A percentile compares a stretch with the other conserved stretches of the same genome.
Evolutionary conservation across 345 rosid species (phyloP).

Genomic region (Aegle marmelos): DNA sequence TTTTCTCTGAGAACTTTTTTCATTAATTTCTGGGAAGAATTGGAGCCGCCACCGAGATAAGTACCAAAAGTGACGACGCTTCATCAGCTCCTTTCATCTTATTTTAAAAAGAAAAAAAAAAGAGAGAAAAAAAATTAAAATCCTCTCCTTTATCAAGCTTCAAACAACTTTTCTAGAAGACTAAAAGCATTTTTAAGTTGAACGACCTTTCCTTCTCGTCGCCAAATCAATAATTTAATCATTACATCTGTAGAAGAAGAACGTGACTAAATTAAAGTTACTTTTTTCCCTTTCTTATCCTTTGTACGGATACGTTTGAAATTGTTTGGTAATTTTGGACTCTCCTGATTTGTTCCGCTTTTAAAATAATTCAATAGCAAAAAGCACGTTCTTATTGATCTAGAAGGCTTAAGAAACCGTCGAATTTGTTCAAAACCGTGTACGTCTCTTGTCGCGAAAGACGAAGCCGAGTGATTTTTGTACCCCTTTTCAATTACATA

Average conservation of each 20-base stretch:
- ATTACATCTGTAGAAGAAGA: neutral
- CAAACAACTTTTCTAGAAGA: neutral
- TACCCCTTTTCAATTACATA: no score
- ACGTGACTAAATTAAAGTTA: neutral
- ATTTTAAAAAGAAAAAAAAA: no score
- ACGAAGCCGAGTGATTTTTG: no score
- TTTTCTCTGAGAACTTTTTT: no score
- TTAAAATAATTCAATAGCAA: no score
- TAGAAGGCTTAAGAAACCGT: no score
- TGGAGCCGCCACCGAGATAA: neutral
- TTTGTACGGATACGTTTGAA: neutral
- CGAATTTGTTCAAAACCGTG: no score
- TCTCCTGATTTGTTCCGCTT: no score
- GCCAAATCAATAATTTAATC: neutral
- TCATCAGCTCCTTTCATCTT: no score
- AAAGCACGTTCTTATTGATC: neutral
- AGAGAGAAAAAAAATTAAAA: no score
- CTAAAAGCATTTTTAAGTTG: neutral
- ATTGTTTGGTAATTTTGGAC: neutral
- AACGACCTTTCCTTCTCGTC: neutral
- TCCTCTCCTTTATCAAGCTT: neutral
- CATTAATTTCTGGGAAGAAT: neutral
- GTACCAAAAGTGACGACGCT: neutral
- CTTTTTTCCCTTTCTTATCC: neutral
- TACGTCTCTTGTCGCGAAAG: no score